Conservation (phyloP, 371 early-diverging fungal species). For the Fennellomyces sp. region DNA sequence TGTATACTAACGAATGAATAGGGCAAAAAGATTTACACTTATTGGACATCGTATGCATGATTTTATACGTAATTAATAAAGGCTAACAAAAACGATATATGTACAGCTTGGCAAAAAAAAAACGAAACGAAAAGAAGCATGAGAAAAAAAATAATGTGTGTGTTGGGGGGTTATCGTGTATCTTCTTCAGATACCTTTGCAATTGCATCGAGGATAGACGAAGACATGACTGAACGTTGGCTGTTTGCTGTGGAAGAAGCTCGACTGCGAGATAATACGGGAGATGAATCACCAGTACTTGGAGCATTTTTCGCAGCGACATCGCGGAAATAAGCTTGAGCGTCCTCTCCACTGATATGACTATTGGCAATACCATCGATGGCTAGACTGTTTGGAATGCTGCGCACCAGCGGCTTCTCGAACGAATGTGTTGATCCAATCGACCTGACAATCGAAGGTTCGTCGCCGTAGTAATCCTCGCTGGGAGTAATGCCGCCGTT, state of each 20-base stretch:
- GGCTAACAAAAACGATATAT: no score
- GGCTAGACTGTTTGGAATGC: conserved; percentile 40
- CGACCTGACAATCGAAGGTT: conserved; percentile 15
- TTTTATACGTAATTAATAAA: no score
- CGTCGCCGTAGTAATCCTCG: conserved; percentile 4
- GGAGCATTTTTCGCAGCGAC: conserved; percentile 38
- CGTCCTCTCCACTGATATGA: conserved; percentile 34
- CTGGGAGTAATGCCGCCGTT: not conserved
- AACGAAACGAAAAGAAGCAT: no score
- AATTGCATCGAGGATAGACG: not conserved
- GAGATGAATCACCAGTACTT: conserved; percentile 5
- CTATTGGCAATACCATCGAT: conserved; percentile 39
- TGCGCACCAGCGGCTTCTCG: conserved; percentile 35
- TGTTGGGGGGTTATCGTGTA: no score
- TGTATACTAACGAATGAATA: no score
- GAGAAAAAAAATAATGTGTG: no score
- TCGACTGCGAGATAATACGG: not conserved
- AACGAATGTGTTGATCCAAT: conserved; percentile 27
- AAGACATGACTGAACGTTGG: conserved; percentile 1
- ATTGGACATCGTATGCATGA: no score
- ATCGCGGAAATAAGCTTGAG: conserved; percentile 45
- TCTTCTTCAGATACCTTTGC: not conserved
- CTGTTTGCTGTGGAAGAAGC: not conserved
- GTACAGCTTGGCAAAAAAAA: no score
- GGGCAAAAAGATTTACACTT: no score